Conservation (phyloP, 2,329 filamentous ascomycete species). For the Fragosphaeria purpurea region DNA sequence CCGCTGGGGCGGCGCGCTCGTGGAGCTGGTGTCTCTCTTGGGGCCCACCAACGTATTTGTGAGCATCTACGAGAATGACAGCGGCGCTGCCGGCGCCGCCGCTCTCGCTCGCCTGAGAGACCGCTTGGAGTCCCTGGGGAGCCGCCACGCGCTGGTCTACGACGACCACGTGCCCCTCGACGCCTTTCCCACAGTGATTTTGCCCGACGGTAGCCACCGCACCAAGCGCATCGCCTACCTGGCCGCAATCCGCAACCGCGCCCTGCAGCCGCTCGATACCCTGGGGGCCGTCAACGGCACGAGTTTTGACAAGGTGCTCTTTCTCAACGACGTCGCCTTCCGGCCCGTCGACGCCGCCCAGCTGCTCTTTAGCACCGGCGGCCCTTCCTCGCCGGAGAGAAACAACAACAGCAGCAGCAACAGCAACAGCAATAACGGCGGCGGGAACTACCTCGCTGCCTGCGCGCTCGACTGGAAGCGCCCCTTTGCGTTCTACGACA, state of each 20-base stretch:
- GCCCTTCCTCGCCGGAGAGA: constrained; percentile 23
- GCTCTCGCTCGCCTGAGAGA: constrained; percentile 40
- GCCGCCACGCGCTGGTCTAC: constrained; percentile 42
- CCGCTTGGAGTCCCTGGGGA: constrained; percentile 30
- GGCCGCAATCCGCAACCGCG: constrained; percentile 64
- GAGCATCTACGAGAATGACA: constrained; percentile 65
- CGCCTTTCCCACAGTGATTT: constrained; percentile 46
- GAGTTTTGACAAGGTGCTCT: constrained; percentile 47
- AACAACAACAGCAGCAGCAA: constrained; percentile 42
- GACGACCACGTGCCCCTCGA: constrained; percentile 48
- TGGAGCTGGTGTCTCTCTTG: constrained; percentile 53
- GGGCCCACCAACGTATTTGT: constrained; percentile 59
- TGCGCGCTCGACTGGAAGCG: constrained; percentile 63
- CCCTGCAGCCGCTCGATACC: constrained; percentile 51
- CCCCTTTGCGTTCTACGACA: constrained; percentile 62
- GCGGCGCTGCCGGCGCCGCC: constrained; percentile 42
- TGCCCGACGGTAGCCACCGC: constrained; percentile 53
- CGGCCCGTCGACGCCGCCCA: constrained; percentile 41
- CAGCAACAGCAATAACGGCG: constrained; percentile 46
- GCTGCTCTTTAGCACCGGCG: constrained; percentile 43
- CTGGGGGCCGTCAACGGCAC: constrained; percentile 26
- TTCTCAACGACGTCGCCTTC: constrained; percentile 57
- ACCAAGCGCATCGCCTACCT: constrained; percentile 64
- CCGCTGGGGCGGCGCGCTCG: constrained; percentile 51
- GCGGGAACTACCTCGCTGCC: constrained; percentile 52